These are phyloP conservation scores for Rhodotorula kratochvilovae DNA, from an alignment of 768 basidiomycete genomes.

Conservation along the genomic window DNA sequence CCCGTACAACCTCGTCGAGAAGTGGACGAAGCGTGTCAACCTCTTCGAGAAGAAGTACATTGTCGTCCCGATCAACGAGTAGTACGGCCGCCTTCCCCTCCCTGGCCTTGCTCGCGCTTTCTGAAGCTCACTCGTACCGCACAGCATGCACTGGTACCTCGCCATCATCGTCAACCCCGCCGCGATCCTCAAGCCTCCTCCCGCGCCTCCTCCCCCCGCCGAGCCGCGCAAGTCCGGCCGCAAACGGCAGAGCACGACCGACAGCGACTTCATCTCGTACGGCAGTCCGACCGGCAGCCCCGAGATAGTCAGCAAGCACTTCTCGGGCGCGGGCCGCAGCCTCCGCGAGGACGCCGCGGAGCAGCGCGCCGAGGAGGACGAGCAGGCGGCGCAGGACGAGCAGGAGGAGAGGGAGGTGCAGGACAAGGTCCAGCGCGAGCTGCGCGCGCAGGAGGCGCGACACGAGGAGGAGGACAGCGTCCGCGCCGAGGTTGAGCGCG, in stretches of 20 bases:
- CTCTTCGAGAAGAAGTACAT: conserved; percentile 88
- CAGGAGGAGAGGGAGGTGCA: neutral
- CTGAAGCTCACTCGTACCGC: neutral
- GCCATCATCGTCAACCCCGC: conserved; percentile 85
- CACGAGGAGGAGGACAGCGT: neutral
- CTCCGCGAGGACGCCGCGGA: neutral
- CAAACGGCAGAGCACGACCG: neutral
- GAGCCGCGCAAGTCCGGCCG: neutral
- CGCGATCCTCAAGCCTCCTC: conserved; percentile 50
- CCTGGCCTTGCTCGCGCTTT: neutral
- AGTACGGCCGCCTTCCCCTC: conserved; percentile 55
- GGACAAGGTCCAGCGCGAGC: neutral
- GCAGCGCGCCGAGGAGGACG: neutral
- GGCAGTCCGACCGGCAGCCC: neutral
- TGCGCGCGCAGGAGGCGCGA: neutral
- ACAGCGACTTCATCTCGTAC: neutral
- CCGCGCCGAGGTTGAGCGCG: neutral
- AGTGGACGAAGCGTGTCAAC: conserved; percentile 88
- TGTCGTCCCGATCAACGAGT: conserved; percentile 92
- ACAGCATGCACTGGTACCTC: conserved; percentile 92
- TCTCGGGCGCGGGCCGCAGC: neutral
- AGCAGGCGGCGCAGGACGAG: neutral
- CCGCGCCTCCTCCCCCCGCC: no score
- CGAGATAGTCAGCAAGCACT: neutral
- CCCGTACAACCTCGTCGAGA: conserved; percentile 70